Conservation (phyloP, 768 basidiomycete genomes). For the Russula emetica region DNA sequence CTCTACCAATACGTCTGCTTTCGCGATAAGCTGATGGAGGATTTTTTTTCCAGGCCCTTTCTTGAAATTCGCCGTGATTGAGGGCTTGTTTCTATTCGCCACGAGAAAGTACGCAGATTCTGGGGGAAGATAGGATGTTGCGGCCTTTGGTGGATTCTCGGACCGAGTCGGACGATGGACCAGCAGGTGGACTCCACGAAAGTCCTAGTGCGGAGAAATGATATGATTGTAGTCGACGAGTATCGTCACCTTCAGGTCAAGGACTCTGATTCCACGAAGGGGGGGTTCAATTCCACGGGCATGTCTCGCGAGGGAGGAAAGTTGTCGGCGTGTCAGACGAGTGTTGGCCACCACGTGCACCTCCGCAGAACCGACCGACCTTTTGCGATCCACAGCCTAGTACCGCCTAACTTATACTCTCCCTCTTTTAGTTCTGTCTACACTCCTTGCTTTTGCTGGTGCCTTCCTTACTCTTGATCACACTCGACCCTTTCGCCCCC, state of each 20-base stretch:
- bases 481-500: slow-evolving; percentile 54
- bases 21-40: slow-evolving; percentile 60
- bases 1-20: slow-evolving; percentile 84
- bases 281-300: slow-evolving; percentile 67
- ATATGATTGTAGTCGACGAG: slow-evolving; percentile 46
- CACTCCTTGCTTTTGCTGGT: slow-evolving; percentile 60
- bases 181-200: slow-evolving; percentile 37
- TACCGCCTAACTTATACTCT: slow-evolving; percentile 53
- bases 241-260: slow-evolving; percentile 96
- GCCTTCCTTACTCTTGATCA: slow-evolving; percentile 68
- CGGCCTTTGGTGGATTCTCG: slow-evolving; percentile 44
- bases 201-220: not conserved
- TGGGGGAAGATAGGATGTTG: slow-evolving; percentile 67
- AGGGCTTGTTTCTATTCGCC: slow-evolving; percentile 84
- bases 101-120: slow-evolving; percentile 93
- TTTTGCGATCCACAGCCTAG: slow-evolving; percentile 48
- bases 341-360: slow-evolving; percentile 12
- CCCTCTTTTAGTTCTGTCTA: slow-evolving; percentile 56
- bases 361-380: slow-evolving; percentile 24
- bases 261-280: slow-evolving; percentile 70
- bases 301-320: not conserved
- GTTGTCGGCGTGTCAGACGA: too few relatives aligned
- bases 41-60: slow-evolving; percentile 78
- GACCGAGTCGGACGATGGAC: slow-evolving; percentile 39
- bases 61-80: slow-evolving; percentile 88